Conservation (phyloP, 1,284 basidiomycete species). For the Ustilago curta region DNA sequence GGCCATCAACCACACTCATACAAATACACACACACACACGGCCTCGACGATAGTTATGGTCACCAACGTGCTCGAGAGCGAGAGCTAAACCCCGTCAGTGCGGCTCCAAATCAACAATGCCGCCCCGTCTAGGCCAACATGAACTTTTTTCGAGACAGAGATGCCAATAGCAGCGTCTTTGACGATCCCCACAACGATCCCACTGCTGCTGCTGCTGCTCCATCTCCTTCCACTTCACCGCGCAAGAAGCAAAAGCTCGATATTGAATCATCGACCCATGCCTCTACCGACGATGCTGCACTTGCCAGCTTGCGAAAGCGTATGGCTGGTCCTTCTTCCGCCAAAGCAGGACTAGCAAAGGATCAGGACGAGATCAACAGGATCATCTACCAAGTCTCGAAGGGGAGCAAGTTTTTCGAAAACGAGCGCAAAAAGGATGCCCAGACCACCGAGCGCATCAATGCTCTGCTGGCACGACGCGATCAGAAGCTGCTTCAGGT, state of each 20-base stretch:
- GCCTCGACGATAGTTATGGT: too few relatives aligned
- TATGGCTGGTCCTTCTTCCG: slow-evolving; percentile 64
- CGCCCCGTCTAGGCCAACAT: slow-evolving; percentile 12
- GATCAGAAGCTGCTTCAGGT: slow-evolving; percentile 52
- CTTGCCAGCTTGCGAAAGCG: slow-evolving; percentile 55
- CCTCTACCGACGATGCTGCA: slow-evolving; percentile 51
- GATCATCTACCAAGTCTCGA: slow-evolving; percentile 65
- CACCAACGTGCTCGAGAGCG: too few relatives aligned
- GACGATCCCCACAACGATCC: slow-evolving; percentile 47
- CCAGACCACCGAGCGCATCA: slow-evolving; percentile 79
- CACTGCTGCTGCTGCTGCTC: slow-evolving; percentile 45
- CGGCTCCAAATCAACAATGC: slow-evolving; percentile 8
- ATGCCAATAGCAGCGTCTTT: slow-evolving; percentile 44
- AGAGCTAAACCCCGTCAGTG: too few relatives aligned
- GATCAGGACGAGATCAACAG: slow-evolving; percentile 62
- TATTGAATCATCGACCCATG: too few relatives aligned
- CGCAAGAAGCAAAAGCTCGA: slow-evolving; percentile 39
- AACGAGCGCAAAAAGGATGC: slow-evolving; percentile 86
- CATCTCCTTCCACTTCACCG: slow-evolving; percentile 38
- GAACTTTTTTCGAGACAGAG: slow-evolving; percentile 54
- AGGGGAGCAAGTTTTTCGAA: slow-evolving; percentile 71
- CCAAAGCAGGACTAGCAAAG: slow-evolving; percentile 64
- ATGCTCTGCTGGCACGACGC: slow-evolving; percentile 65
- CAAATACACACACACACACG: too few relatives aligned
- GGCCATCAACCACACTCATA: too few relatives aligned